A percentile compares a stretch with the other conserved stretches of the same genome.
Conservation (phyloP, 306 rosid genomes). For the Fragaria ananassa region DNA sequence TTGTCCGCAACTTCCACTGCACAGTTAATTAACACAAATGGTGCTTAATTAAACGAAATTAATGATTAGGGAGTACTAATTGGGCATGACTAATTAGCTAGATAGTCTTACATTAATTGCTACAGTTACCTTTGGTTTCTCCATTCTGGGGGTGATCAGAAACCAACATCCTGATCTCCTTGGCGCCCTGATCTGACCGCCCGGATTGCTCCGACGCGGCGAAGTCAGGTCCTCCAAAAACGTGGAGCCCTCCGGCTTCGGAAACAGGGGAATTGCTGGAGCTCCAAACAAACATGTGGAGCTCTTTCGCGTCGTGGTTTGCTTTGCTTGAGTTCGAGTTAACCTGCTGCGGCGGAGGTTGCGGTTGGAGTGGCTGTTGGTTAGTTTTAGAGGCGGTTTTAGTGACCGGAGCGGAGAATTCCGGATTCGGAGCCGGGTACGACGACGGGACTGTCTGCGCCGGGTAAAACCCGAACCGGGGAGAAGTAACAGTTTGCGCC, state of each 20-base stretch:
- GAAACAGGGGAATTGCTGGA: slow-evolving; percentile 81
- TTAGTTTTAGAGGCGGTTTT: slow-evolving; percentile 33
- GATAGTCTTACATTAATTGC: neutral
- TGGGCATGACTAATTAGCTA: neutral
- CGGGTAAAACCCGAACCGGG: slow-evolving; percentile 49
- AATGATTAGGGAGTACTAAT: neutral
- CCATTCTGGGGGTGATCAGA: slow-evolving; percentile 75
- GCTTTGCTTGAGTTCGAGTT: slow-evolving; percentile 28
- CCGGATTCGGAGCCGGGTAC: slow-evolving; percentile 79
- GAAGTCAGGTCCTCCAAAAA: slow-evolving; percentile 60
- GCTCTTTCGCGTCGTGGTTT: slow-evolving; percentile 78
- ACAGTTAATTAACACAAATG: neutral
- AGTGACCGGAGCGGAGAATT: slow-evolving; percentile 49
- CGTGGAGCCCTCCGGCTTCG: slow-evolving; percentile 69
- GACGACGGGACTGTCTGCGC: slow-evolving; percentile 41
- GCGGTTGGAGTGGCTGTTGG: slow-evolving; percentile 26
- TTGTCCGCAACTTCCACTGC: slow-evolving; percentile 34
- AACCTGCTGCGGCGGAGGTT: slow-evolving; percentile 25
- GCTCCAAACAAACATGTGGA: slow-evolving; percentile 96
- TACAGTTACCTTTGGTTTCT: slow-evolving; percentile 52
- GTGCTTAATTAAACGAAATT: neutral
- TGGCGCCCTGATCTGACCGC: slow-evolving; percentile 86
- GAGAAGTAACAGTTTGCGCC: slow-evolving; percentile 33
- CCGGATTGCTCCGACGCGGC: slow-evolving; percentile 75
- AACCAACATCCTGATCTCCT: slow-evolving; percentile 92